Evolutionary conservation across 2,329 filamentous ascomycete genomes (phyloP).

Genomic region (Fusarium domesticum): DNA sequence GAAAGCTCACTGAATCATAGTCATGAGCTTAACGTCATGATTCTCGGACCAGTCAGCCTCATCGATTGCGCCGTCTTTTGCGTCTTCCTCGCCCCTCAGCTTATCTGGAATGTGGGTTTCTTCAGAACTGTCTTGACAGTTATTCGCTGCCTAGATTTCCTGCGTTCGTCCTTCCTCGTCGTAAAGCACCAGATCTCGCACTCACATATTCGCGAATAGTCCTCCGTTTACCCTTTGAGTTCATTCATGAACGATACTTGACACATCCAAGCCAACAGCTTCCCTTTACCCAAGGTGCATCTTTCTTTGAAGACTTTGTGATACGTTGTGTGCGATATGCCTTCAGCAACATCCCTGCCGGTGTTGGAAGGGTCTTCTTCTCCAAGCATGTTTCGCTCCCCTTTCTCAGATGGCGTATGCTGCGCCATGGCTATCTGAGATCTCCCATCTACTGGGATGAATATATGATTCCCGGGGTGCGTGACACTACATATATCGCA

Average conservation of each 20-base stretch:
- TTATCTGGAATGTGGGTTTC: constrained; percentile 65
- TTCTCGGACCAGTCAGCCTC: constrained; percentile 70
- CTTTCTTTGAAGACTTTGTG: constrained; percentile 73
- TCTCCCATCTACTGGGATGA: constrained; percentile 64
- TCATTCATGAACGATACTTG: constrained; percentile 34
- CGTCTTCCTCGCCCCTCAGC: constrained; percentile 66
- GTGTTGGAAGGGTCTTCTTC: constrained; percentile 73
- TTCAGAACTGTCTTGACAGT: constrained; percentile 56
- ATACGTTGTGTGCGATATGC: constrained; percentile 75
- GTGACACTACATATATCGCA: constrained; percentile 20
- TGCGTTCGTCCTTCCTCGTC: constrained; percentile 48
- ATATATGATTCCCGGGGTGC: constrained; percentile 29
- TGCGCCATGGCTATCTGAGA: constrained; percentile 64
- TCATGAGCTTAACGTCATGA: constrained; percentile 49
- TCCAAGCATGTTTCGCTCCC: constrained; percentile 69
- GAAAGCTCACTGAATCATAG: constrained; percentile 8
- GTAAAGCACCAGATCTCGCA: constrained; percentile 3
- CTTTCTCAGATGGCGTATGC: constrained; percentile 72
- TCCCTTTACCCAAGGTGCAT: constrained; percentile 66
- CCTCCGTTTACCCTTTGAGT: constrained; percentile 29
- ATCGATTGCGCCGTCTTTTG: constrained; percentile 74
- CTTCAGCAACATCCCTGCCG: constrained; percentile 67
- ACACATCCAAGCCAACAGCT: constrained; percentile 36
- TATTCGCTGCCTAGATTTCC: constrained; percentile 64
- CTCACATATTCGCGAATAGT: constrained; percentile 24